These are phyloP conservation scores for Alternaria rosae DNA, from an alignment of 2,329 filamentous ascomycete genomes.

Conservation along the genomic window DNA sequence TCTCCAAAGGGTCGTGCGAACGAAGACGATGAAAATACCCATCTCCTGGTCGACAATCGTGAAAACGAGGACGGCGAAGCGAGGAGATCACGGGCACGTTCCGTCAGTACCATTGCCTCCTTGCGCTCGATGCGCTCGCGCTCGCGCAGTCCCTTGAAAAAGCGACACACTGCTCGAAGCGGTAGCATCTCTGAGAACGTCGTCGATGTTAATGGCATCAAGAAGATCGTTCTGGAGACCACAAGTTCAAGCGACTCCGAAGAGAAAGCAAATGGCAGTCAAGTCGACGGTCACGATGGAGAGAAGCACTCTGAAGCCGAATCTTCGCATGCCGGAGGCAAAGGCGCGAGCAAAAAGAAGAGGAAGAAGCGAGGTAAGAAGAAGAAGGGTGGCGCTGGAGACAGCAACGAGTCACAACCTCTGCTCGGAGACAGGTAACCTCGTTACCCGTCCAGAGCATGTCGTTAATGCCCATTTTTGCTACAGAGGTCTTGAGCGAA, in stretches of 20 bases:
- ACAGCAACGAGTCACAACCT: conserved; percentile 41
- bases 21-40: conserved; percentile 23
- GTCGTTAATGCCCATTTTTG: conserved; percentile 5
- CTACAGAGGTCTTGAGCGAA: conserved; percentile 7
- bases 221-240: conserved; percentile 77
- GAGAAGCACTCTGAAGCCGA: conserved; percentile 29
- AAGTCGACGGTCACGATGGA: conserved; percentile 34
- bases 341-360: conserved; percentile 43
- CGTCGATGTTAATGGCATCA: conserved; percentile 75
- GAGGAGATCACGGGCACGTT: conserved; percentile 22
- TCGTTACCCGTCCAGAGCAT: not conserved
- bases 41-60: conserved; percentile 28
- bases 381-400: conserved; percentile 40
- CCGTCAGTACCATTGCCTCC: conserved; percentile 45
- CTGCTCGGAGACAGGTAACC: conserved; percentile 31
- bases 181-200: conserved; percentile 82
- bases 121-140: conserved; percentile 35
- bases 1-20: conserved; percentile 34
- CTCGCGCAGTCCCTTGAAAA: conserved; percentile 36
- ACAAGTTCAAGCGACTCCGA: conserved; percentile 62
- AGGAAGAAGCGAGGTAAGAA: conserved; percentile 50
- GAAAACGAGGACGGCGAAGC: conserved; percentile 8
- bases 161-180: conserved; percentile 66
- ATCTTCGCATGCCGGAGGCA: conserved; percentile 30
- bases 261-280: conserved; percentile 24